Conservation (phyloP, 352 stramenopile genomes). For the Phytophthora aleatoria region DNA sequence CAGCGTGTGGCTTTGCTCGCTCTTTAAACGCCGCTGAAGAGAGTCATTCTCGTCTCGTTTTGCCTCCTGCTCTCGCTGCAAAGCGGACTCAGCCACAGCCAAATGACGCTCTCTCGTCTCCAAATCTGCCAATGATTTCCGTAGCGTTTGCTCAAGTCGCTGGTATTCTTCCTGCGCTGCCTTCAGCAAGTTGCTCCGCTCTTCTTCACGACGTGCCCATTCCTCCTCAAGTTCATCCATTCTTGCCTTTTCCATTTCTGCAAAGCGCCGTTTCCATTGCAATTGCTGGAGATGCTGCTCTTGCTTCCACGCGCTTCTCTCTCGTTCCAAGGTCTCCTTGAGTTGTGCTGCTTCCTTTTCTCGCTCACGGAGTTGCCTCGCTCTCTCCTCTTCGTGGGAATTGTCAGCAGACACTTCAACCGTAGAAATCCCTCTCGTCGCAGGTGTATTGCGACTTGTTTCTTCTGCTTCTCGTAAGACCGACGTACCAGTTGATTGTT, state of each 20-base stretch:
- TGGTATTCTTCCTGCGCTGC: slow-evolving; percentile 71
- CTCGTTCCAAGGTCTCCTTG: slow-evolving; percentile 38
- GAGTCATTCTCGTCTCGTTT: slow-evolving; percentile 64
- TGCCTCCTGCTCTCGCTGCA: slow-evolving; percentile 61
- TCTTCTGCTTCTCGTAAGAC: slow-evolving; percentile 25
- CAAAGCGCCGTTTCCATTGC: slow-evolving; percentile 60
- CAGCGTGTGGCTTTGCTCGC: slow-evolving; percentile 60
- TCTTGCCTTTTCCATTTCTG: slow-evolving; percentile 58
- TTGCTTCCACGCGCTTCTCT: slow-evolving; percentile 48
- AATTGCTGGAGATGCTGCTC: slow-evolving; percentile 54
- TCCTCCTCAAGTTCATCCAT: slow-evolving; percentile 84
- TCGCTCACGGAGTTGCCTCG: slow-evolving; percentile 1
- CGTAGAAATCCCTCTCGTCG: slow-evolving; percentile 1
- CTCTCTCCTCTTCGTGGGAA: slow-evolving; percentile 8
- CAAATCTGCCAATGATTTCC: slow-evolving; percentile 57
- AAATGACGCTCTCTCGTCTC: slow-evolving; percentile 70
- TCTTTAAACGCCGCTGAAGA: slow-evolving; percentile 59
- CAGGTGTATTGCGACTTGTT: slow-evolving; percentile 1
- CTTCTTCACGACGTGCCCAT: slow-evolving; percentile 79
- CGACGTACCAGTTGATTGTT: slow-evolving; percentile 12
- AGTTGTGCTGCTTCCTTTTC: slow-evolving; percentile 34
- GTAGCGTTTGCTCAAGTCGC: slow-evolving; percentile 63
- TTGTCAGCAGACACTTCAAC: not conserved
- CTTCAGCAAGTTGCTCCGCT: slow-evolving; percentile 59
- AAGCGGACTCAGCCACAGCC: slow-evolving; percentile 46